These are phyloP conservation scores for Phaeosphaeriaceae sp. DNA, from an alignment of 2,329 filamentous ascomycete genomes.

Conservation along the genomic window DNA sequence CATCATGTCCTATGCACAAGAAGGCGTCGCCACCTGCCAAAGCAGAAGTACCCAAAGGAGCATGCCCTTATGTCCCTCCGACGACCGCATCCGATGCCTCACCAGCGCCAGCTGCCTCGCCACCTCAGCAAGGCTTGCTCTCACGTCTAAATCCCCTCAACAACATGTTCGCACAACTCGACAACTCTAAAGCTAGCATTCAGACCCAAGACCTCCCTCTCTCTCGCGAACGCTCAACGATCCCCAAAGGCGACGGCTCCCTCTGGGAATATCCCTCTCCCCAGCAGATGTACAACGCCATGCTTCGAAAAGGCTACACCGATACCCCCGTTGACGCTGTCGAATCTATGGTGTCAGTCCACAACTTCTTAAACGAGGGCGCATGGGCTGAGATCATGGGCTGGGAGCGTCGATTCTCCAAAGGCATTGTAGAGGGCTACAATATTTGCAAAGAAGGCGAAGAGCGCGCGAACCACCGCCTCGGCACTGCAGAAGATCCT, in stretches of 20 bases:
- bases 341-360: slow-evolving; percentile 95
- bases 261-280: slow-evolving; percentile 99
- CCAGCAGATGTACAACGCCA: slow-evolving; percentile 99
- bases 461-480: slow-evolving; percentile 66
- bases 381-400: slow-evolving; percentile 94
- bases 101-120: slow-evolving; percentile 33
- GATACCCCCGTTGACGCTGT: slow-evolving; percentile 94
- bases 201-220: slow-evolving; percentile 80
- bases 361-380: slow-evolving; percentile 98
- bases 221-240: slow-evolving; percentile 83
- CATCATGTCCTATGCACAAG: slow-evolving; percentile 74
- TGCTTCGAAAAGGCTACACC: slow-evolving; percentile 93
- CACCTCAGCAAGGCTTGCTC: slow-evolving; percentile 59
- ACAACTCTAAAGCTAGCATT: slow-evolving; percentile 76
- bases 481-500: slow-evolving; percentile 41
- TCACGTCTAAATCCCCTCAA: slow-evolving; percentile 82
- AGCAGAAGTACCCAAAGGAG: slow-evolving; percentile 51
- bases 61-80: slow-evolving; percentile 59
- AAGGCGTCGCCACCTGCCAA: slow-evolving; percentile 42
- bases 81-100: slow-evolving; percentile 36
- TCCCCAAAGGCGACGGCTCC: slow-evolving; percentile 79
- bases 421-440: slow-evolving; percentile 76
- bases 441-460: slow-evolving; percentile 77
- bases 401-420: slow-evolving; percentile 87
- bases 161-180: slow-evolving; percentile 91